Evolutionary conservation across 768 basidiomycete genomes (phyloP).

Genomic region (Russula compacta): DNA sequence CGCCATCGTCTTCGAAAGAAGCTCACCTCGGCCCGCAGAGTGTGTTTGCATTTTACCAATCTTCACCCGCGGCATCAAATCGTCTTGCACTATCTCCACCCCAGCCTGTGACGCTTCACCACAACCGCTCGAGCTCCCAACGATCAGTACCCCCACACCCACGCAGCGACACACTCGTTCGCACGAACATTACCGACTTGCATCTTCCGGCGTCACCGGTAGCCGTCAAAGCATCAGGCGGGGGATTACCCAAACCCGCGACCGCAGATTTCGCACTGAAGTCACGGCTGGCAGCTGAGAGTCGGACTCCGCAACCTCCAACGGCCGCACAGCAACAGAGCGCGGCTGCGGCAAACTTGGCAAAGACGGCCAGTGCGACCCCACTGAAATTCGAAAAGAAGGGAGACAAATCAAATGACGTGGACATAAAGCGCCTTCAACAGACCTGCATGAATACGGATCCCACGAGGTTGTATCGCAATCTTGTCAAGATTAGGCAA

Average conservation of each 20-base stretch:
- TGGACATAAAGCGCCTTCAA: slow-evolving; percentile 84
- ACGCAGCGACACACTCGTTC: slow-evolving; percentile 35
- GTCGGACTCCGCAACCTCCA: slow-evolving; percentile 28
- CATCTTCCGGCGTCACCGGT: slow-evolving; percentile 33
- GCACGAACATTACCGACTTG: slow-evolving; percentile 62
- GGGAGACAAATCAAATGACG: slow-evolving; percentile 66
- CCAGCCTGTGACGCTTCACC: slow-evolving; percentile 48
- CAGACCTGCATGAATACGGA: slow-evolving; percentile 97
- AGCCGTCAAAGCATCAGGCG: slow-evolving; percentile 17
- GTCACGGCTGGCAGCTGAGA: slow-evolving; percentile 2
- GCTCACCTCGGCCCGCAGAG: slow-evolving; percentile 17
- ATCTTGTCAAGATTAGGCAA: slow-evolving; percentile 93
- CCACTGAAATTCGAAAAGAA: slow-evolving; percentile 81
- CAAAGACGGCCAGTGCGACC: slow-evolving; percentile 63
- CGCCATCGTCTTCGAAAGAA: slow-evolving; percentile 37
- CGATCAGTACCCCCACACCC: slow-evolving; percentile 45
- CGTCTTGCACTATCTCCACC: slow-evolving; percentile 75
- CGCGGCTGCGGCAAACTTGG: slow-evolving; percentile 54
- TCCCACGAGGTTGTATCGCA: slow-evolving; percentile 88
- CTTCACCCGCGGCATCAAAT: slow-evolving; percentile 42
- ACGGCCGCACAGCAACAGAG: slow-evolving; percentile 43
- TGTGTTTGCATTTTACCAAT: slow-evolving; percentile 21
- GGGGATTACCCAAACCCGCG: slow-evolving; percentile 10
- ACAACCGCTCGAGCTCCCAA: slow-evolving; percentile 86
- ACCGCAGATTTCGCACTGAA: slow-evolving; percentile 12